phyloP scores from a whole-genome alignment of 2,329 filamentous ascomycete species.

The Graphilbum ipis-grandicollis region DNA sequence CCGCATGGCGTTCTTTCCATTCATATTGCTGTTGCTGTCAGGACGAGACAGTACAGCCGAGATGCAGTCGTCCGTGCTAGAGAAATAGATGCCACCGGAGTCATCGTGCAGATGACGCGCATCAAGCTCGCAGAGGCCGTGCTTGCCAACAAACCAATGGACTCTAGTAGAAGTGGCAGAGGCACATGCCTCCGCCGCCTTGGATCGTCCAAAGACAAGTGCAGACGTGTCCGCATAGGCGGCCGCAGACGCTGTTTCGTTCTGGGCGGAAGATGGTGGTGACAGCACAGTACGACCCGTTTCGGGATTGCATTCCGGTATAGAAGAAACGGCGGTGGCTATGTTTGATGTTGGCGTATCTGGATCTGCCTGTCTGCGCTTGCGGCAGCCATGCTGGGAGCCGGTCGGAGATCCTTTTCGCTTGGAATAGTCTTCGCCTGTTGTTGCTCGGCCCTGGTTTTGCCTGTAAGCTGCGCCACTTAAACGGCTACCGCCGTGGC shows the following conservation, averaged over 20 bases:
- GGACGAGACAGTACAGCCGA: neutral
- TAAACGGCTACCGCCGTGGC: neutral
- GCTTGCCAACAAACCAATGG: neutral
- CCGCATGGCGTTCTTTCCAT: too few species aligned
- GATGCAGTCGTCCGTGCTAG: neutral
- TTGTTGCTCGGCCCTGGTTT: too few species aligned
- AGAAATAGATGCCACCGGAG: neutral
- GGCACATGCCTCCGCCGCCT: too few species aligned
- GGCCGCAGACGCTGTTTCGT: too few species aligned
- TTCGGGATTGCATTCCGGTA: neutral
- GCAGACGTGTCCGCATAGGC: too few species aligned
- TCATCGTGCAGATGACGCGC: neutral
- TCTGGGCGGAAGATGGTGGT: too few species aligned
- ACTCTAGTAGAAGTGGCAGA: too few species aligned
- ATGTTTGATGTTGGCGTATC: neutral
- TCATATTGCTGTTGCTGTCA: neutral
- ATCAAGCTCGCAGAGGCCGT: neutral
- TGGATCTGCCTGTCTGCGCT: neutral
- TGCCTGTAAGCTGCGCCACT: neutral
- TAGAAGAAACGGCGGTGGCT: neutral
- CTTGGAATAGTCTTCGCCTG: too few species aligned
- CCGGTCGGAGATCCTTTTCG: neutral
- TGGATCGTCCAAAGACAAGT: too few species aligned
- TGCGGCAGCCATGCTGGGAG: neutral
- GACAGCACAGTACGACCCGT: too few species aligned